A percentile compares a stretch with the other conserved stretches of the same genome.
phyloP scores from a whole-genome alignment of 2,329 filamentous ascomycete species.

The Coniochaeta sp. region DNA sequence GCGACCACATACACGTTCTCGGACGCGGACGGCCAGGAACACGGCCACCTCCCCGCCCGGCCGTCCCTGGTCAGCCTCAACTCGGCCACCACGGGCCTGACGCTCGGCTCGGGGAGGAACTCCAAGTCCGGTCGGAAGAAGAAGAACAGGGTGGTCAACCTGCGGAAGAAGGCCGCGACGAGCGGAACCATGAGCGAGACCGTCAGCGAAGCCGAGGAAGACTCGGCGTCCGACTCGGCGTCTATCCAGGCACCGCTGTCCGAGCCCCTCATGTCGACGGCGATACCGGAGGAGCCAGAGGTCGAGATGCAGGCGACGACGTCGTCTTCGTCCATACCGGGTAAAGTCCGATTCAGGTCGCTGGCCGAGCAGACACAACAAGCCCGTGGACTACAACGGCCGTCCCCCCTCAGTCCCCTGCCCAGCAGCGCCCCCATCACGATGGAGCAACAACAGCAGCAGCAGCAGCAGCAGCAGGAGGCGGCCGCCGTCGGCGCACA shows the following conservation, averaged over 20 bases:
- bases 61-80: conserved; percentile 58
- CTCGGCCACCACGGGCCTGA: conserved; percentile 55
- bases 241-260: conserved; percentile 55
- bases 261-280: conserved; percentile 48
- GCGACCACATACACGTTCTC: conserved; percentile 66
- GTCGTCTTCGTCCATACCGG: conserved; percentile 19
- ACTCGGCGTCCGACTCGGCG: conserved; percentile 39
- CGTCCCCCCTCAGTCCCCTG: too few species aligned
- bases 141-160: conserved; percentile 77
- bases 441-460: conserved; percentile 8
- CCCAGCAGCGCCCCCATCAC: conserved; percentile 19
- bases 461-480: too few species aligned
- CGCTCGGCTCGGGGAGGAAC: conserved; percentile 51
- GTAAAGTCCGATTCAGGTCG: conserved; percentile 34
- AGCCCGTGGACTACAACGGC: too few species aligned
- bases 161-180: conserved; percentile 53
- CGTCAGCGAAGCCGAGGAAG: conserved; percentile 38
- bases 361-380: conserved; percentile 15
- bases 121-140: conserved; percentile 64
- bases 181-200: conserved; percentile 42
- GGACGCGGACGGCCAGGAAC: conserved; percentile 57
- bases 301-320: conserved; percentile 30
- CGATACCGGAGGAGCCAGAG: conserved; percentile 53
- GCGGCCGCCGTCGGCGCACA: conserved; percentile 13
- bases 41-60: conserved; percentile 59